Conservation (phyloP, 805 yeast species). For the Candida xiaguanensis region DNA sequence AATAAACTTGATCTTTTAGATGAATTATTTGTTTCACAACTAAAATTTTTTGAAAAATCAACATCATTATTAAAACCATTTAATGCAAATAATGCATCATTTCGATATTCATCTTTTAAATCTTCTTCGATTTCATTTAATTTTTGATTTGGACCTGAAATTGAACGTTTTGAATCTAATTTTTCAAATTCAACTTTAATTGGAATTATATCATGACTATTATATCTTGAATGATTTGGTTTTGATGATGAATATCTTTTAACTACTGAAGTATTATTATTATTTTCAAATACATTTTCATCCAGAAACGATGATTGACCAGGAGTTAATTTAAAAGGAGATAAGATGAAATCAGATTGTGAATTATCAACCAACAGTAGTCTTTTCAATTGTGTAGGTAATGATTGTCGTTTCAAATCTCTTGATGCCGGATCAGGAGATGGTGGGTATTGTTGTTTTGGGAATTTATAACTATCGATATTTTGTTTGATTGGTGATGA, state of each 20-base stretch:
- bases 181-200: constrained; percentile 42
- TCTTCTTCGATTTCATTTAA: constrained; percentile 2
- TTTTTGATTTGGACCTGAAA: constrained; percentile 25
- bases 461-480: constrained; percentile 27
- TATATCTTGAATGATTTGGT: constrained; percentile 36
- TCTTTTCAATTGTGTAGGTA: constrained; percentile 28
- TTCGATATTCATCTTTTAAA: constrained; percentile 13
- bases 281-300: constrained; percentile 12
- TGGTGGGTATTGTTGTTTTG: constrained; percentile 25
- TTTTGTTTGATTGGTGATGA: constrained; percentile 19
- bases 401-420: constrained; percentile 28
- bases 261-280: constrained; percentile 10
- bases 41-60: constrained; percentile 11
- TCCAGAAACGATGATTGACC: constrained; percentile 11
- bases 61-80: constrained; percentile 19
- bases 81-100: constrained; percentile 27
- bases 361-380: constrained; percentile 17
- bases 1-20: constrained; percentile 30
- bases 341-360: constrained; percentile 32
- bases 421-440: constrained; percentile 30
- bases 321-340: constrained; percentile 38
- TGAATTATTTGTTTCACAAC: constrained; percentile 18
- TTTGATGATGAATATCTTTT: constrained; percentile 27
- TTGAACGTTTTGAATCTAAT: constrained; percentile 15
- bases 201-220: constrained; percentile 41